phyloP scores from a whole-genome alignment of 1,139 yeast genomes.

The Suhomyces ambrosiae region DNA sequence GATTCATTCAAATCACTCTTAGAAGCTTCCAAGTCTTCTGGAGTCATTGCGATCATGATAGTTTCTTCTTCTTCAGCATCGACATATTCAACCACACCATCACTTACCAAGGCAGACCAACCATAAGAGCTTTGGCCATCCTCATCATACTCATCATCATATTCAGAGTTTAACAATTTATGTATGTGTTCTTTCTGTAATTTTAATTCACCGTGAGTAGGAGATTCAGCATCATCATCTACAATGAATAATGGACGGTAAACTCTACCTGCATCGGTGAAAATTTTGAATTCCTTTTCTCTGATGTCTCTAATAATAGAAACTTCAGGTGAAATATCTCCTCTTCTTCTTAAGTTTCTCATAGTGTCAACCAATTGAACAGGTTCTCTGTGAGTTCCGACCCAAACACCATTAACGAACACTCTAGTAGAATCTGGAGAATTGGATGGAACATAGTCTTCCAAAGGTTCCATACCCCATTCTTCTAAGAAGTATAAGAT shows the following conservation, averaged over 20 bases:
- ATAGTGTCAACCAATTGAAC: constrained; percentile 86
- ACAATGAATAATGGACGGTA: constrained; percentile 93
- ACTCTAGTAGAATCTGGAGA: constrained; percentile 92
- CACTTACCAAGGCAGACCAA: constrained; percentile 82
- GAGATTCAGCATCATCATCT: constrained; percentile 78
- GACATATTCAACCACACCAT: constrained; percentile 90
- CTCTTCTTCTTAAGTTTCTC: constrained; percentile 90
- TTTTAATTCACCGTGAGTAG: constrained; percentile 75
- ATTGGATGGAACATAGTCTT: constrained; percentile 92
- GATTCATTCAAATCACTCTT: constrained; percentile 52
- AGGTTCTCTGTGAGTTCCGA: constrained; percentile 97
- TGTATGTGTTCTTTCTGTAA: constrained; percentile 83
- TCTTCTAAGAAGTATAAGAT: constrained; percentile 91
- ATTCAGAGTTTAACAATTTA: constrained; percentile 65
- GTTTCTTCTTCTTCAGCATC: constrained; percentile 99
- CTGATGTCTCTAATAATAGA: constrained; percentile 95
- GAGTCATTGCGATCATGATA: constrained; percentile 97
- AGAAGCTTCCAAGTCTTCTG: constrained; percentile 86
- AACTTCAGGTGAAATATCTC: constrained; percentile 95
- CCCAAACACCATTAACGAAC: constrained; percentile 99
- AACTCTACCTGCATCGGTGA: constrained; percentile 98
- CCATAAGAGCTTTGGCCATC: constrained; percentile 61
- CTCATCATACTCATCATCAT: constrained; percentile 59
- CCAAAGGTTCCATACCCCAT: constrained; percentile 99
- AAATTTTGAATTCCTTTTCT: constrained; percentile 91